phyloP scores from a whole-genome alignment of 352 stramenopile genomes.

The Albugo candida region DNA sequence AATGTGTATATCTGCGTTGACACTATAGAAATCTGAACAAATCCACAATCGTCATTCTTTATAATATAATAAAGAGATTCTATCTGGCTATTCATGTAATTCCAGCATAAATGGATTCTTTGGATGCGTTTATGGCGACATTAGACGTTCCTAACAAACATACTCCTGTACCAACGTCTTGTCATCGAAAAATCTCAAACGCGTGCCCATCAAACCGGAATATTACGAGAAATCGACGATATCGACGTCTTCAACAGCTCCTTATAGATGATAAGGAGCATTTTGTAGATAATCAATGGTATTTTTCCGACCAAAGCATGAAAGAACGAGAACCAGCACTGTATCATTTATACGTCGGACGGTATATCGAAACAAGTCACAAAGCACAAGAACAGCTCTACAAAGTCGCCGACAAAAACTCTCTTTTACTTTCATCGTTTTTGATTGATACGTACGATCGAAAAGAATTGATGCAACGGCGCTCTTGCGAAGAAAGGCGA shows the following conservation, averaged over 20 bases:
- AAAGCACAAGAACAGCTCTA: conserved; percentile 1
- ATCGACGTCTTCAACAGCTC: conserved; percentile 44
- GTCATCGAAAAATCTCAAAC: background rate
- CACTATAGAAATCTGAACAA: too few relatives aligned
- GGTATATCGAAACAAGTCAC: conserved; percentile 16
- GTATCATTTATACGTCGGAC: conserved; percentile 69
- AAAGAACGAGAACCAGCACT: conserved; percentile 55
- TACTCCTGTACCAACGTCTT: conserved; percentile 7
- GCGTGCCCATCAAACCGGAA: conserved; percentile 3
- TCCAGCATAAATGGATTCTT: conserved; percentile 22
- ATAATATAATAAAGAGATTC: too few relatives aligned
- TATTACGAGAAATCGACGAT: conserved; percentile 52
- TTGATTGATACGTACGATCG: conserved; percentile 47
- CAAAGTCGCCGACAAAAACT: conserved; percentile 4
- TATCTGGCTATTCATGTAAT: too few relatives aligned
- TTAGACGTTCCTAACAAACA: conserved; percentile 14
- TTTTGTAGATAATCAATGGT: conserved; percentile 14
- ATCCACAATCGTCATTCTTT: too few relatives aligned
- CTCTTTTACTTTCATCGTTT: conserved; percentile 30
- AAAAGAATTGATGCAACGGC: conserved; percentile 38
- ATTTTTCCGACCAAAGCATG: conserved; percentile 70
- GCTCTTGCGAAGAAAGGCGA: conserved; percentile 30
- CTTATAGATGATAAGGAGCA: conserved; percentile 9
- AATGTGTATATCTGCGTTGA: too few relatives aligned
- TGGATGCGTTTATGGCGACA: conserved; percentile 68